These are phyloP conservation scores for Kurtzmaniella quercitrusa DNA, from an alignment of 1,139 yeast genomes.

Conservation along the genomic window DNA sequence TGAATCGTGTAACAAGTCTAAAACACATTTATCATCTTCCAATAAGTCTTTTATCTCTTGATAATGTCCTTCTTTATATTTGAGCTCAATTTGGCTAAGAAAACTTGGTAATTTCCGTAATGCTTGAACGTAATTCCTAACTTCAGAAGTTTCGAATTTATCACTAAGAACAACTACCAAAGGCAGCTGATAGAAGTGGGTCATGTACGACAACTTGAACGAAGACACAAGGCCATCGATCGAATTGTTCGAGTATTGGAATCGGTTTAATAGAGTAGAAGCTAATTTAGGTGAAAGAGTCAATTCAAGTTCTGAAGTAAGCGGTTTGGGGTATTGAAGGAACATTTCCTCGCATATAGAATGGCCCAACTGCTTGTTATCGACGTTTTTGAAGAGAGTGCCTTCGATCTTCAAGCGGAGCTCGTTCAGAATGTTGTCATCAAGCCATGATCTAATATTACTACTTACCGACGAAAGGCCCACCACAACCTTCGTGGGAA, in stretches of 20 bases:
- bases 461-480: slow-evolving; percentile 50
- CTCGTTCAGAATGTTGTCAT: slow-evolving; percentile 27
- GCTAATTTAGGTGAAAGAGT: slow-evolving; percentile 19
- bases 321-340: slow-evolving; percentile 19
- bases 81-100: slow-evolving; percentile 29
- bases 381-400: slow-evolving; percentile 41
- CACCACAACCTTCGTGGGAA: slow-evolving; percentile 46
- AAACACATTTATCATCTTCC: not conserved
- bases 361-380: slow-evolving; percentile 37
- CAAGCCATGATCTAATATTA: slow-evolving; percentile 35
- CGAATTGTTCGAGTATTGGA: slow-evolving; percentile 41
- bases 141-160: slow-evolving; percentile 6
- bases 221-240: slow-evolving; percentile 51
- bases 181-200: slow-evolving; percentile 69
- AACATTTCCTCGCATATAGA: slow-evolving; percentile 33
- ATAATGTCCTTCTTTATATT: slow-evolving; percentile 8
- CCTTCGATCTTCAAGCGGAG: slow-evolving; percentile 31
- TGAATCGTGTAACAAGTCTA: slow-evolving; percentile 4
- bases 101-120: slow-evolving; percentile 37
- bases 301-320: slow-evolving; percentile 8
- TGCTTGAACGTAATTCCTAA: slow-evolving; percentile 14
- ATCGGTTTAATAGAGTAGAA: slow-evolving; percentile 33
- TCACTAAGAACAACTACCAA: slow-evolving; percentile 37
- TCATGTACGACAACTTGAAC: slow-evolving; percentile 62
- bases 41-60: not conserved